Evolutionary conservation across 495 filamentous ascomycete species (phyloP).

Genomic region (Aeminium ludgeri): DNA sequence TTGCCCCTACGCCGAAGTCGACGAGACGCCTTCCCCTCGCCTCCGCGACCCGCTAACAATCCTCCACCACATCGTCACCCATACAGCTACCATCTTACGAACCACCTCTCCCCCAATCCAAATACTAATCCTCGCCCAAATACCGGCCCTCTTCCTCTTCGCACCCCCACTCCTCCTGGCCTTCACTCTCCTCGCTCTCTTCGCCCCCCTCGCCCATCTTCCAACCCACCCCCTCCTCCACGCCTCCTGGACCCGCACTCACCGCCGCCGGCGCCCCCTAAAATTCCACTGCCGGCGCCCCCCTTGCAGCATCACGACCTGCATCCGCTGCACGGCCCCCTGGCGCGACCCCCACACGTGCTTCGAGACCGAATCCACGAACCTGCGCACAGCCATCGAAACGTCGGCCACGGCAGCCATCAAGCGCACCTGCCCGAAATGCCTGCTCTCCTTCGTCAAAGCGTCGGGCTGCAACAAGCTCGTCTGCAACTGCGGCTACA

Average conservation of each 20-base stretch:
- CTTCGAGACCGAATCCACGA: slow-evolving; percentile 43
- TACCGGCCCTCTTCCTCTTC: slow-evolving; percentile 33
- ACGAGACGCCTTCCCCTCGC: slow-evolving; percentile 39
- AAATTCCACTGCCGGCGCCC: slow-evolving; percentile 58
- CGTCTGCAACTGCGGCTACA: slow-evolving; percentile 92
- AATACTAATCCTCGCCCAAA: slow-evolving; percentile 29
- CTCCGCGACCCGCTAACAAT: slow-evolving; percentile 23
- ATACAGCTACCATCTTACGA: too few species aligned
- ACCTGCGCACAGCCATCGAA: slow-evolving; percentile 75
- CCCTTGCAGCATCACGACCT: slow-evolving; percentile 50
- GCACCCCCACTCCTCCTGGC: slow-evolving; percentile 13
- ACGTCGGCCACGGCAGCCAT: slow-evolving; percentile 80
- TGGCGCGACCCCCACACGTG: slow-evolving; percentile 56
- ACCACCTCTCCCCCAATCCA: too few species aligned
- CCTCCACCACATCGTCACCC: slow-evolving; percentile 14
- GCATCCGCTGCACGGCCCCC: slow-evolving; percentile 50
- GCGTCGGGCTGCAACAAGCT: slow-evolving; percentile 88
- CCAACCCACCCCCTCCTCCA: slow-evolving; percentile 24
- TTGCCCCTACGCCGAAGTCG: slow-evolving; percentile 76
- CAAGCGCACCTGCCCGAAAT: slow-evolving; percentile 87
- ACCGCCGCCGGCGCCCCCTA: slow-evolving; percentile 46
- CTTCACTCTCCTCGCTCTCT: slow-evolving; percentile 17
- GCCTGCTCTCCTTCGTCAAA: slow-evolving; percentile 82
- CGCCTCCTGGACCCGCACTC: slow-evolving; percentile 43
- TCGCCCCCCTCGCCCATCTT: slow-evolving; percentile 25